Conservation (phyloP, 441 rosid species). For the Kokia cookei region DNA sequence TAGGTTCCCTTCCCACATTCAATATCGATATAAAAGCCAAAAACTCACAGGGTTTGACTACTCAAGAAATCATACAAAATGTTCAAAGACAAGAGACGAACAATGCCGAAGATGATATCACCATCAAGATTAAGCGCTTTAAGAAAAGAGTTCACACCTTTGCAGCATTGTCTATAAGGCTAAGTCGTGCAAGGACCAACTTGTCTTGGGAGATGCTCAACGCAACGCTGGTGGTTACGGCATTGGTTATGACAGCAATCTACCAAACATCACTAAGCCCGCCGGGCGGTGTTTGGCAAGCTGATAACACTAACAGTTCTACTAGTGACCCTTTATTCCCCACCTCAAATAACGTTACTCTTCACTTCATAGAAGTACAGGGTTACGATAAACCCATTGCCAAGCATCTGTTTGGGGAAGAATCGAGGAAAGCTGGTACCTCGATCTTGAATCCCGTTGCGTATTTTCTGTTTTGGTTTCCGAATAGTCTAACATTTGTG, state of each 20-base stretch:
- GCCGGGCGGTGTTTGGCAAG: slow-evolving; percentile 20
- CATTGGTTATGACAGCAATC: slow-evolving; percentile 22
- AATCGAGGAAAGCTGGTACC: too few species aligned
- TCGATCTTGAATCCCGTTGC: too few species aligned
- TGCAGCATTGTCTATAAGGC: not conserved
- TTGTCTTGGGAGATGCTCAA: slow-evolving; percentile 13
- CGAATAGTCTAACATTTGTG: too few species aligned
- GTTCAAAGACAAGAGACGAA: not conserved
- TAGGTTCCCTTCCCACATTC: not conserved
- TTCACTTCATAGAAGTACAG: not conserved
- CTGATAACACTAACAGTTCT: not conserved
- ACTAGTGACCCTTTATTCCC: not conserved
- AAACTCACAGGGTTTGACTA: slow-evolving; percentile 14
- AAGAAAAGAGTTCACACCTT: not conserved
- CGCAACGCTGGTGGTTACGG: slow-evolving; percentile 23
- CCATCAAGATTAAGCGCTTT: not conserved
- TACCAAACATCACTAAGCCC: slow-evolving; percentile 17
- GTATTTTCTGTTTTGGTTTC: too few species aligned
- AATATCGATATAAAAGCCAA: not conserved
- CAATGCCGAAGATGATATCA: not conserved
- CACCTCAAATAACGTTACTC: not conserved
- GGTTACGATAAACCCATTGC: too few species aligned
- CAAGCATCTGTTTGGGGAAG: too few species aligned
- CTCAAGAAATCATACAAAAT: not conserved
- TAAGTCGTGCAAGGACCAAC: not conserved